A percentile compares a stretch with the other conserved stretches of the same genome.
Evolutionary conservation across 176 grass and related monocot species (phyloP).

Genomic region (Ampelocalamus luodianensis): DNA sequence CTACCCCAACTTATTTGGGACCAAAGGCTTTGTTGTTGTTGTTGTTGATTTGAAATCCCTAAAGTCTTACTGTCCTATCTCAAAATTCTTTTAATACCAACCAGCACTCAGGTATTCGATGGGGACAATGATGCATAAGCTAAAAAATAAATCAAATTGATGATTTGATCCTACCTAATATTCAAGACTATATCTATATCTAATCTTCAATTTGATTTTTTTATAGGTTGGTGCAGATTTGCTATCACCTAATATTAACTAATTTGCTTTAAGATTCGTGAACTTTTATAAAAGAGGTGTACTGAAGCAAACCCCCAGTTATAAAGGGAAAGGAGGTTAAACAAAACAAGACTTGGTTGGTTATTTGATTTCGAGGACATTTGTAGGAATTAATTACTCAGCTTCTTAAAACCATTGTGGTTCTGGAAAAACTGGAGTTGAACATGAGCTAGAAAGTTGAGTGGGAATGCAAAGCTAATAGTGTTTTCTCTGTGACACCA

Average conservation of each 20-base stretch:
- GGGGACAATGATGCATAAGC: too few species aligned
- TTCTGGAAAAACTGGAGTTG: not conserved
- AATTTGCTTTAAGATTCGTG: too few species aligned
- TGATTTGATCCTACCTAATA: too few species aligned
- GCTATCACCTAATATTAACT: too few species aligned
- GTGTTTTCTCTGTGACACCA: not conserved
- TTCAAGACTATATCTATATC: too few species aligned
- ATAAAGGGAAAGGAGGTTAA: not conserved
- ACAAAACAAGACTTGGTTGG: not conserved
- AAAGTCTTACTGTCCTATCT: not conserved
- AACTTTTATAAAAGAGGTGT: too few species aligned
- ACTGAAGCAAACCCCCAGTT: not conserved
- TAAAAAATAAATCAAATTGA: too few species aligned
- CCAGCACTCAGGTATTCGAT: not conserved
- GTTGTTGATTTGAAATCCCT: constrained; percentile 32
- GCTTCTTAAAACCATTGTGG: not conserved
- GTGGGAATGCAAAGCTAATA: not conserved
- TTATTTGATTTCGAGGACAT: not conserved
- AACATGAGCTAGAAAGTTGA: not conserved
- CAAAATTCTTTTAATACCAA: not conserved
- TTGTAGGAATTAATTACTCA: not conserved
- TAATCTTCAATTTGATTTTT: too few species aligned
- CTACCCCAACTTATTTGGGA: too few species aligned
- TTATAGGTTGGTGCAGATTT: too few species aligned
- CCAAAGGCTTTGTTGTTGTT: too few species aligned